Conservation (phyloP, 495 filamentous ascomycete genomes). For the Cladorrhinum samala region DNA sequence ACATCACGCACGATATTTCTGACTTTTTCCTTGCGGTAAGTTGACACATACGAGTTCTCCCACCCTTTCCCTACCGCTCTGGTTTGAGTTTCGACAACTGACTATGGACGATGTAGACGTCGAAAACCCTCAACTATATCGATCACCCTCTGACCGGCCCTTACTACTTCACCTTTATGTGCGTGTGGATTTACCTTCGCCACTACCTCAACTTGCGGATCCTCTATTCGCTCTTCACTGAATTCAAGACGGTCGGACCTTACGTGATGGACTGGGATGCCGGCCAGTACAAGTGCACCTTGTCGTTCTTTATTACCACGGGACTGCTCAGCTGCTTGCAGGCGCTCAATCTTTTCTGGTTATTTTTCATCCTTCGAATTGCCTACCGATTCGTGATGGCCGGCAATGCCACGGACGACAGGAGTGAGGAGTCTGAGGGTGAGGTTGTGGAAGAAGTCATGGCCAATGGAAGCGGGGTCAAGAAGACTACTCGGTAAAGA, state of each 20-base stretch:
- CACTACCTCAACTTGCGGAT: slow-evolving; percentile 89
- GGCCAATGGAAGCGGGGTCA: slow-evolving; percentile 10
- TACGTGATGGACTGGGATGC: slow-evolving; percentile 83
- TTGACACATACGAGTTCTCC: no score
- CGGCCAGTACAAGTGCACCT: slow-evolving; percentile 73
- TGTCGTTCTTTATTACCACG: slow-evolving; percentile 70
- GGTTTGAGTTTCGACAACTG: neutral
- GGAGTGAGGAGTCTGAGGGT: slow-evolving; percentile 45
- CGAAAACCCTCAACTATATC: slow-evolving; percentile 90
- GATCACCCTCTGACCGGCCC: slow-evolving; percentile 68
- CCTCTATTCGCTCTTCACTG: slow-evolving; percentile 74
- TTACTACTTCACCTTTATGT: slow-evolving; percentile 80
- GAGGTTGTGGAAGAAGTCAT: slow-evolving; percentile 14
- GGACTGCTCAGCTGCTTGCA: slow-evolving; percentile 66
- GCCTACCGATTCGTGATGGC: slow-evolving; percentile 50
- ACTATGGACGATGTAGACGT: slow-evolving; percentile 51
- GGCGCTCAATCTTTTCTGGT: slow-evolving; percentile 80
- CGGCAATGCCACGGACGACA: slow-evolving; percentile 45
- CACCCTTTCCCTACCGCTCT: neutral
- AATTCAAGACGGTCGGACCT: slow-evolving; percentile 83
- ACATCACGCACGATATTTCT: slow-evolving; percentile 91
- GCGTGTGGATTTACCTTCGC: slow-evolving; percentile 84
- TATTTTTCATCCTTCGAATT: slow-evolving; percentile 74
- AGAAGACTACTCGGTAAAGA: slow-evolving; percentile 6
- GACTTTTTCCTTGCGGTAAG: slow-evolving; percentile 96